Percentiles rank a stretch among this genome's conserved stretches.
phyloP scores from a whole-genome alignment of 805 yeast genomes.

The Metschnikowia cubensis region DNA sequence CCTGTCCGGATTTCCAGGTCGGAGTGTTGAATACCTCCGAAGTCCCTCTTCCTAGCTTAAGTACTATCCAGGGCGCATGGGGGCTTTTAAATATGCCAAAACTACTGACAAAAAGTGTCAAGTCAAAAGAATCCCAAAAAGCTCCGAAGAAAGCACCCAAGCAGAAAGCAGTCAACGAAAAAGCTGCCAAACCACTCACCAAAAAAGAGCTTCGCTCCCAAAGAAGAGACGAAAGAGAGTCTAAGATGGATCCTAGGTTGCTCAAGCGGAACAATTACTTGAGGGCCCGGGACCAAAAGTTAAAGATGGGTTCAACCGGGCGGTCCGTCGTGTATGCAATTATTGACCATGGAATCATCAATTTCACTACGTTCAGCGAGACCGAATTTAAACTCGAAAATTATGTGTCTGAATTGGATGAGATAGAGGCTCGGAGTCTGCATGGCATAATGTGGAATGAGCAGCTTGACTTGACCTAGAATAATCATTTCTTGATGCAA shows the following conservation, averaged over 20 bases:
- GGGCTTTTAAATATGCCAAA: constrained; percentile 8
- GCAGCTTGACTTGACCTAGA: background rate
- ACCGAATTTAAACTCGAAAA: constrained; percentile 42
- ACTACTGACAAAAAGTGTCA: background rate
- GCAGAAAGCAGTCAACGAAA: background rate
- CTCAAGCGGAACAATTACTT: constrained; percentile 26
- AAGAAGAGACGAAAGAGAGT: constrained; percentile 25
- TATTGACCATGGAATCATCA: constrained; percentile 71
- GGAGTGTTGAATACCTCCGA: constrained; percentile 49
- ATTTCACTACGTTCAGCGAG: constrained; percentile 53
- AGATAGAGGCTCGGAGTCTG: constrained; percentile 5
- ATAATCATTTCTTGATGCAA: background rate
- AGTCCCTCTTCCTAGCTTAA: constrained; percentile 43
- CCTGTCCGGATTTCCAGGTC: constrained; percentile 71
- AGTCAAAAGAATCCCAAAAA: background rate
- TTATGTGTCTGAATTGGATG: constrained; percentile 6
- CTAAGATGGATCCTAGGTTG: constrained; percentile 22
- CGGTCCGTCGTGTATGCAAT: constrained; percentile 59
- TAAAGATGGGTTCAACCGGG: constrained; percentile 48
- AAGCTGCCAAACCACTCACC: constrained; percentile 12
- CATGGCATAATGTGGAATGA: constrained; percentile 19
- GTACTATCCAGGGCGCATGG: constrained; percentile 36
- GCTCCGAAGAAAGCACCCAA: background rate
- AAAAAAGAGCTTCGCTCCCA: constrained; percentile 25
- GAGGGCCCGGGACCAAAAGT: constrained; percentile 32